phyloP scores from a whole-genome alignment of 306 rosid species.

The Parietaria judaica region DNA sequence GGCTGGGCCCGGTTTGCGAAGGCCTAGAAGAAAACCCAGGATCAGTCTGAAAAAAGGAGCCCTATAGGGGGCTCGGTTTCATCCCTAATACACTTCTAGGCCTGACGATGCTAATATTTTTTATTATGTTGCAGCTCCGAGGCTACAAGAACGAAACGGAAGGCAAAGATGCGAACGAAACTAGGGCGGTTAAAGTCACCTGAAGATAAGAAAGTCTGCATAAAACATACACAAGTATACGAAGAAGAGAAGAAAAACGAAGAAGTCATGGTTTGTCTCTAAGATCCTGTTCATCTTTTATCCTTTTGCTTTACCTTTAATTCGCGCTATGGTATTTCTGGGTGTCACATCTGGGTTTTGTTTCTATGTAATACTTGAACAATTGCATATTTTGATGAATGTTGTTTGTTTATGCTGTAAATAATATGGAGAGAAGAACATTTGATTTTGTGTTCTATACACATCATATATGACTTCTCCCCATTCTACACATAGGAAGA shows the following conservation, averaged over 20 bases:
- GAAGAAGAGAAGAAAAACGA: slow-evolving; percentile 33
- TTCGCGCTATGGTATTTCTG: slow-evolving; percentile 17
- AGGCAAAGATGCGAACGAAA: slow-evolving; percentile 46
- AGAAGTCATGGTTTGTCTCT: slow-evolving; percentile 21
- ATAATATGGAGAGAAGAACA: slow-evolving; percentile 24
- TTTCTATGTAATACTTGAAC: slow-evolving; percentile 17
- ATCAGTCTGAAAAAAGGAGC: no score
- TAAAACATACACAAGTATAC: slow-evolving; percentile 22
- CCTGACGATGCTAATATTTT: neutral
- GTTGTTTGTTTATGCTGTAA: slow-evolving; percentile 39
- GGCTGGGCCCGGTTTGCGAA: no score
- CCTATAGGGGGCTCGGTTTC: no score
- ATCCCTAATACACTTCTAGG: no score
- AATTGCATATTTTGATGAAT: slow-evolving; percentile 25
- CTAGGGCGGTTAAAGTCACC: slow-evolving; percentile 27
- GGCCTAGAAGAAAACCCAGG: no score
- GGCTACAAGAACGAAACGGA: slow-evolving; percentile 52
- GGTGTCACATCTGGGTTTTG: slow-evolving; percentile 17
- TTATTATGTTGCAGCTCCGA: slow-evolving; percentile 47
- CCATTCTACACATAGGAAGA: neutral
- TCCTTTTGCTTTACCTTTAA: slow-evolving; percentile 19
- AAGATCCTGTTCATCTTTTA: slow-evolving; percentile 26
- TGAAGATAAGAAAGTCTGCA: slow-evolving; percentile 21
- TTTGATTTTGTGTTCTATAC: slow-evolving; percentile 28
- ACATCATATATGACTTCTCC: slow-evolving; percentile 28